Evolutionary conservation across 257 asterid species (phyloP), one percentile per base, ranked within the genome.

Genomic region (Penstemon barbatus): DNA sequence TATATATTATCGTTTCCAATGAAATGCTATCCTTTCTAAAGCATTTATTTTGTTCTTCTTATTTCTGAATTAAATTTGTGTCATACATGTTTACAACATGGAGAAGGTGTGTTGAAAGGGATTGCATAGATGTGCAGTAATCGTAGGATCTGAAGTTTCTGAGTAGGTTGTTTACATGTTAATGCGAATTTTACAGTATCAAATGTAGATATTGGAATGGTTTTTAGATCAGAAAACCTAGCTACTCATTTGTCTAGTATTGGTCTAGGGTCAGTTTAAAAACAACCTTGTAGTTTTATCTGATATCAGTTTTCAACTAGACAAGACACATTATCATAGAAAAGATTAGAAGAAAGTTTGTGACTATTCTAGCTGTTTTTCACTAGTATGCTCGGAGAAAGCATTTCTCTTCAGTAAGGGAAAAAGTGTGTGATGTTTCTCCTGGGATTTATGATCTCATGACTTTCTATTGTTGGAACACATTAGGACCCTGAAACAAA

Each of bases 401-500:
- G 42, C 13, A 5, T 59, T n/a, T 63, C 53, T 68, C 49, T 66
- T 42, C 18, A 56, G 66, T 40, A 50, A 63, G 41, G 8, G 11
- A 46, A 6, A 58, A 33, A 46, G 6, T 36, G 6, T 36, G 41
- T n/a, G 13, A n/a, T 61, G 39, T 57, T 48, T 58, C 49, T 9
- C n/a, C 56, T 7, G 57, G 39, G 25, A 68, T 60, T 55, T 54
- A 44, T 63, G 58, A 65, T 71, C 66, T 62, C 25, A 65, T 73
- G 58, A 46, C 44, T 71, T 75, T 45, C 70, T 70, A 54, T 70
- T 64, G 68, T 52, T 72, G 59, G 49, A 76, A 71, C 68, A 51
- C 69, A 61, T 57, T 66, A 94, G 99, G 99, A 94, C 74, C 90
- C 95, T n/a, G 99, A 94, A 82, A 94, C 92, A 5, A 89, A 91